Evolutionary conservation across 257 asterid genomes (phyloP), one percentile per base, ranked within the genome.

Genomic region (Fraxinus quadrangulata): DNA sequence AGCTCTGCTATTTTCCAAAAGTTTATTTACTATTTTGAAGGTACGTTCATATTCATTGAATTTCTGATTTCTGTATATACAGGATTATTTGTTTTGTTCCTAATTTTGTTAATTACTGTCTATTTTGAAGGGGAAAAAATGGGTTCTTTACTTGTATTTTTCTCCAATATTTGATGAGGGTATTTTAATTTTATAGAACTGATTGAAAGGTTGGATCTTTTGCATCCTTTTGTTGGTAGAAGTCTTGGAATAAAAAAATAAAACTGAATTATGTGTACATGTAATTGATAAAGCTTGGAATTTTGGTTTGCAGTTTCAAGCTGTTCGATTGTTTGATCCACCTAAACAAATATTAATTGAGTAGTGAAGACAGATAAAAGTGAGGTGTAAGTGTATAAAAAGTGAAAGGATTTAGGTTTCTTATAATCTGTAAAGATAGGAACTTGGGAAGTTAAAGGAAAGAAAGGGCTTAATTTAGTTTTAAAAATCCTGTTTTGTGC

Each of bases 51-150:
- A 36, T 72, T 67, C 78, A 33, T 72, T 45, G 9, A 74, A 56
- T 56, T 56, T 56, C 28, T 56, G 26, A 56, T 56, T 56, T 19
- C 9, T 56, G 66, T 56, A 10, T 56, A 19, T n/a, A 51, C 75
- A 67, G 56, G 83, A 81, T 81, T 81, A 78, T 59, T 81, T 69
- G 54, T 24, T 74, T 49, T 72, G 23, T 4, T 54, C 54, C 79
- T 74, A 11, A 4, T 70, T 77, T 73, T 54, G 75, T 23, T 80
- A 19, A n/a, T 56, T 56, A 21, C 30, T 56, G 66, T 19, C 30
- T 56, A 23, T 56, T 56, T 56, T 56, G 26, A 56, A 56, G 28
- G 2, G 3, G 21, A 56, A 6, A 56, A 54, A 56, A 30, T 59
- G 74, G 74, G 73, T 68, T 45, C 47, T 67, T n/a, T 56, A 19